These are phyloP conservation scores for Venturia nashicola DNA, from an alignment of 2,329 filamentous ascomycete genomes.

Conservation along the genomic window DNA sequence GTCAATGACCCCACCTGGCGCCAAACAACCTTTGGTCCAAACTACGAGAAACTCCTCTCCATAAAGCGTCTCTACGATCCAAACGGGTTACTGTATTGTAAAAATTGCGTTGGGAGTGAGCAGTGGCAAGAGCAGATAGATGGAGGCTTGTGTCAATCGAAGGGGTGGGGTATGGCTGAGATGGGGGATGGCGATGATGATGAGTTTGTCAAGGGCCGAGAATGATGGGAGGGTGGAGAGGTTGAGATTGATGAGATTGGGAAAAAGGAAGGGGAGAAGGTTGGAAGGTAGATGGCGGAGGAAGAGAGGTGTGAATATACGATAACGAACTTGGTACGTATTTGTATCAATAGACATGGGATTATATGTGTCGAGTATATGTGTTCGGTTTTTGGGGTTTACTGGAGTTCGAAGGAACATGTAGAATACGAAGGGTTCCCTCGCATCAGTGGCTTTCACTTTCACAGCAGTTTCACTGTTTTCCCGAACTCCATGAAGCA, in stretches of 20 bases:
- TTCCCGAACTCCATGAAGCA: too few species aligned
- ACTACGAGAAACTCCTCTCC: slow-evolving; percentile 21
- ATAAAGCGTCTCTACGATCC: slow-evolving; percentile 23
- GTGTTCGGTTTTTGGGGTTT: too few species aligned
- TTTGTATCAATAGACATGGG: too few species aligned
- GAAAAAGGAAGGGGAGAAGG: background rate
- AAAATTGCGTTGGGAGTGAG: slow-evolving; percentile 9
- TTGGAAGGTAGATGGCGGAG: too few species aligned
- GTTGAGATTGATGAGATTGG: background rate
- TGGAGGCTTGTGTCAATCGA: slow-evolving; percentile 10
- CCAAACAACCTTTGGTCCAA: slow-evolving; percentile 22
- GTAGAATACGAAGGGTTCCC: too few species aligned
- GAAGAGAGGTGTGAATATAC: too few species aligned
- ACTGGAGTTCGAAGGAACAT: too few species aligned
- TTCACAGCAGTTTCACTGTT: too few species aligned
- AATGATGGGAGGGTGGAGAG: background rate
- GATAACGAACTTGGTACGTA: background rate
- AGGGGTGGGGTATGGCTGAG: background rate
- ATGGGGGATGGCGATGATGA: background rate
- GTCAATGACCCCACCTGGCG: slow-evolving; percentile 23
- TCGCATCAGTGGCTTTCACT: too few species aligned
- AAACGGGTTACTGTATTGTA: slow-evolving; percentile 19
- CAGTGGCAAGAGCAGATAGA: slow-evolving; percentile 3
- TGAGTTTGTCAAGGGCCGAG: background rate
- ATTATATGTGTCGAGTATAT: too few species aligned